Conservation (phyloP, 2,329 filamentous ascomycete species). For the Exophiala bonariae region DNA sequence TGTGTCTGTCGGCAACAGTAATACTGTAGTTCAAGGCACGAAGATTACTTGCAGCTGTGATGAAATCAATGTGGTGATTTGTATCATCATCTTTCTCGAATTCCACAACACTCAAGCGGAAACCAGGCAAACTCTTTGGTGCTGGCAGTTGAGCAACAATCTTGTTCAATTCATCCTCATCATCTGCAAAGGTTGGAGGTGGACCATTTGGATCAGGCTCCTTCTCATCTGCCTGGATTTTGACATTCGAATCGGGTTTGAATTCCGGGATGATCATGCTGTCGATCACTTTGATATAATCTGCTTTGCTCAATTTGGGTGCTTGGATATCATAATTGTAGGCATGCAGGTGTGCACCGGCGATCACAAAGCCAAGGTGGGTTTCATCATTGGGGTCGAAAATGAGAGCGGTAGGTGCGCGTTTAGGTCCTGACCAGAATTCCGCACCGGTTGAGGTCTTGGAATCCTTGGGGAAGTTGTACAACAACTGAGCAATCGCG, state of each 20-base stretch:
- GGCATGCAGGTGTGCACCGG: conserved; percentile 87
- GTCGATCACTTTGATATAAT: conserved; percentile 78
- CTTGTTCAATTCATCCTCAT: conserved; percentile 72
- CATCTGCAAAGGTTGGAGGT: conserved; percentile 60
- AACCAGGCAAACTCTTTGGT: conserved; percentile 78
- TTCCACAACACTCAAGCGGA: conserved; percentile 87
- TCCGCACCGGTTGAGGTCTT: conserved; percentile 82
- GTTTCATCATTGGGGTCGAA: conserved; percentile 83
- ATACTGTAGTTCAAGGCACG: conserved; percentile 99
- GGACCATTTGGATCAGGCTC: conserved; percentile 85
- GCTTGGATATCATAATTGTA: conserved; percentile 98
- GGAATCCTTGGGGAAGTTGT: conserved; percentile 96
- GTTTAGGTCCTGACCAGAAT: conserved; percentile 99
- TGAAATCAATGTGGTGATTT: conserved; percentile 98
- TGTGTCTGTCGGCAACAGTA: conserved; percentile 84
- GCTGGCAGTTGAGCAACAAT: conserved; percentile 73
- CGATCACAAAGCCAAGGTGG: conserved; percentile 83
- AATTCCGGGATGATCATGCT: conserved; percentile 97
- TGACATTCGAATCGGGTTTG: conserved; percentile 82
- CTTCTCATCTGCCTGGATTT: conserved; percentile 94
- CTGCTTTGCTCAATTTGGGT: conserved; percentile 67
- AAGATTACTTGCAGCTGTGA: conserved; percentile 93
- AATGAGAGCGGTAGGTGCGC: conserved; percentile 85
- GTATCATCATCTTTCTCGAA: conserved; percentile 99
- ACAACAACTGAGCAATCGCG: conserved; percentile 89